Evolutionary conservation across 805 yeast species (phyloP).

Genomic region (Saturnispora galanensis): DNA sequence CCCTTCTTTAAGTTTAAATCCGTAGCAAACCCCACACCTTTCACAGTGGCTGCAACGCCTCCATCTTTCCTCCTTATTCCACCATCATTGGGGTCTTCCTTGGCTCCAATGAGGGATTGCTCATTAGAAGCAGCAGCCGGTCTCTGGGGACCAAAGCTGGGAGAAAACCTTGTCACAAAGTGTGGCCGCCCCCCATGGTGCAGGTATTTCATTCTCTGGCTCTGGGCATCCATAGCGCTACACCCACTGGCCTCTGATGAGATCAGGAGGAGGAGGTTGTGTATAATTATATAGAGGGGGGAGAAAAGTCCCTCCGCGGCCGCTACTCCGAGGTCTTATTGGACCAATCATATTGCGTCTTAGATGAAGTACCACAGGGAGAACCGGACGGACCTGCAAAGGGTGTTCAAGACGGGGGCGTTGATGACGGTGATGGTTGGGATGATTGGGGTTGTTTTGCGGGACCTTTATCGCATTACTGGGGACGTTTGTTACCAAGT

Average conservation of each 20-base stretch:
- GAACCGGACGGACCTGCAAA: neutral
- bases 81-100: too few species aligned
- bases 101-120: neutral
- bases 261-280: too few species aligned
- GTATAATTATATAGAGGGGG: neutral
- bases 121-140: neutral
- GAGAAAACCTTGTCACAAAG: constrained; percentile 5
- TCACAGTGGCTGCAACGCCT: too few species aligned
- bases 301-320: constrained; percentile 5
- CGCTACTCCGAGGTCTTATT: constrained; percentile 5
- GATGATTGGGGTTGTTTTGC: constrained; percentile 9
- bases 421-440: constrained; percentile 11
- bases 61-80: too few species aligned
- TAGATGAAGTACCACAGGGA: neutral
- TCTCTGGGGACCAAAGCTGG: neutral
- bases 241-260: neutral
- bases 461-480: constrained; percentile 11
- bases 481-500: constrained; percentile 3
- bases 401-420: constrained; percentile 15
- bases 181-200: neutral
- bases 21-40: too few species aligned
- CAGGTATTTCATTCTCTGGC: constrained; percentile 1
- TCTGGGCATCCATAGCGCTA: constrained; percentile 3
- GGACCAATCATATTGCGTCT: neutral
- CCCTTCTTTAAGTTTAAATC: too few species aligned